These are phyloP conservation scores for Aspergillus kassunensis DNA, from an alignment of 495 filamentous ascomycete genomes.

Conservation along the genomic window DNA sequence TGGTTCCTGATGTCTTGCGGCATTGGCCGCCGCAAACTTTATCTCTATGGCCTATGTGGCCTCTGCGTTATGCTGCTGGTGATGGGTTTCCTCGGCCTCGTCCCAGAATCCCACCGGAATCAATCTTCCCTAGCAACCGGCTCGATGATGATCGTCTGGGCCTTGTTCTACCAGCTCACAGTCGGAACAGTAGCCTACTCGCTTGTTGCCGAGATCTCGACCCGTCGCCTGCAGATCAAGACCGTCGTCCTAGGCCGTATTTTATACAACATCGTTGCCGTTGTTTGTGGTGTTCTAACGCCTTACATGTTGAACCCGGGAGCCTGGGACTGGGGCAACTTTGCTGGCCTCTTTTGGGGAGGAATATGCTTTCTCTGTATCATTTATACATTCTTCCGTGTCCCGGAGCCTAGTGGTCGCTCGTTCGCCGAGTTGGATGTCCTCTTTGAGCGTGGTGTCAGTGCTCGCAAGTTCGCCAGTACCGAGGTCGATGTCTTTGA, in stretches of 20 bases:
- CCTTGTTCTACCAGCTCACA: conserved; percentile 68
- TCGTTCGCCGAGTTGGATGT: conserved; percentile 72
- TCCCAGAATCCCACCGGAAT: conserved; percentile 47
- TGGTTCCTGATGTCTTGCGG: conserved; percentile 69
- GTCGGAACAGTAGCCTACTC: conserved; percentile 79
- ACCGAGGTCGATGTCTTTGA: conserved; percentile 66
- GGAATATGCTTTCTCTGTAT: conserved; percentile 70
- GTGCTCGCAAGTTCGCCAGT: conserved; percentile 63
- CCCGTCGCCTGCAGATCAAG: conserved; percentile 71
- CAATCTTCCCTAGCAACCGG: conserved; percentile 63
- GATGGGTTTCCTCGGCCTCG: conserved; percentile 70
- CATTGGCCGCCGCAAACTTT: conserved; percentile 67
- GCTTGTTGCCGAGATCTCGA: conserved; percentile 70
- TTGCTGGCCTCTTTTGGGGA: conserved; percentile 80
- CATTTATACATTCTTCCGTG: conserved; percentile 69
- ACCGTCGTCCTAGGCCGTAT: conserved; percentile 69
- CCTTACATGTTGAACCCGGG: conserved; percentile 73
- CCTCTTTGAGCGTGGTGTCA: conserved; percentile 62
- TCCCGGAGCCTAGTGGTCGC: conserved; percentile 67
- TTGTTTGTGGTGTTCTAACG: conserved; percentile 65
- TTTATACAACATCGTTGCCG: conserved; percentile 68
- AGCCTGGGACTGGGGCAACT: conserved; percentile 73
- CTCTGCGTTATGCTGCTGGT: conserved; percentile 64
- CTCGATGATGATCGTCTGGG: conserved; percentile 68
- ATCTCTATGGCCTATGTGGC: conserved; percentile 62